Base-by-base conservation (phyloP, 2,329 filamentous ascomycete species). In the Penicillium concentricum region DNA sequence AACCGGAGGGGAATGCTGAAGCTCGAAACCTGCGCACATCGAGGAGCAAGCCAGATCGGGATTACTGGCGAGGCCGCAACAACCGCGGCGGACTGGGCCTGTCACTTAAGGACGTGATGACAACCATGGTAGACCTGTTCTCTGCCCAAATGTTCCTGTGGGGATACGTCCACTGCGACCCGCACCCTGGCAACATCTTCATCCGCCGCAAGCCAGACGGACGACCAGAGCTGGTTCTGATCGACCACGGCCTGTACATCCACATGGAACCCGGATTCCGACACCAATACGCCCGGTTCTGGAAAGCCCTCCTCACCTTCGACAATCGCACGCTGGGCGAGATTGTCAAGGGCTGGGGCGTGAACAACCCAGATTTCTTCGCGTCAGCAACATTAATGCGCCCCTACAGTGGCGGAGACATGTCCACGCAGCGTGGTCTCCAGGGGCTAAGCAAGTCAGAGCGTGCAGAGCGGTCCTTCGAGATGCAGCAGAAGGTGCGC, bases 111-210 rank as follows among this genome's bases (percentile, higher is more conserved):
- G 88, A 93, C 57, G 91, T 97, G 57, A 97, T 97, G 94, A 89
- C 88, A 6, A 97, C 91, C 32, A 97, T 97, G 87, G 85, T 97
- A 48, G 93, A 97, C 72, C 83, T 97, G 34, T 99, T 97, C 79
- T 90, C 88, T n/a, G 92, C 91, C 2, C 93, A 97, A 71, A 97
- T 97, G 83, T 99, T 97, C 80, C 88, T 96, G 62, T 97, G 91
- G 90, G 94, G 94, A 13, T 84, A 90, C 42, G 90, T 97, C 0
- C 93, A 99, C 78, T 97, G 93, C 76, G 94, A 99, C 72, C 94
- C 94, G 10, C 94, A 99, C 70, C 94, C 94, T 1, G 93, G 93
- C 28, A 99, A 99, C 76, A 94, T 97, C 73, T 96, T 99, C 77
- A 88, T 97, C 69, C 89, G 94, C 9, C 88, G 94, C 9, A 81